Evolutionary conservation across 352 stramenopile genomes (phyloP), one percentile per base, ranked within the genome.

Genomic region (Phytophthora uliginosa): DNA sequence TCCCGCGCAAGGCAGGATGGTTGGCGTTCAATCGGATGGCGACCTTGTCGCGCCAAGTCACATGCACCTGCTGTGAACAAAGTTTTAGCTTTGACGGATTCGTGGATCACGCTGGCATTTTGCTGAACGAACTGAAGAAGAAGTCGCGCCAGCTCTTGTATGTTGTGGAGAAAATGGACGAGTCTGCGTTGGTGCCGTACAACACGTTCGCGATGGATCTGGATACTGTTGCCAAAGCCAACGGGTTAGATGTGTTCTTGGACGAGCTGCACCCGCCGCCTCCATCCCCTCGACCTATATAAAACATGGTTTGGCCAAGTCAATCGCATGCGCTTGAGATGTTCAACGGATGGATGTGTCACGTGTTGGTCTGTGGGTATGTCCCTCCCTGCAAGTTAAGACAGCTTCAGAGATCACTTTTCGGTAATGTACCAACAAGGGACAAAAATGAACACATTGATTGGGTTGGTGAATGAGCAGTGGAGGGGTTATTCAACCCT

Each of bases 1-100:
- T 78, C n/a, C 74, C 74, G 10, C 74, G 74, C 12, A 81, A 81
- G 65, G 24, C 55, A 24, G 74, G 74, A 4, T 81, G 74, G 74
- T 2, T 81, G 15, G 45, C 56, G 12, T 76, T 81, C 38, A 78
- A 42, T 54, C 61, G 56, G 7, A 52, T 17, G 17, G 38, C 51
- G 26, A 28, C 6, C 5, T 31, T 31, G 4, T 42, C 52, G 4
- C 65, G 53, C 4, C 18, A 58, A 7, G 56, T 76, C 28, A 58
- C 47, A n/a, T 81, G 74, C 20, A 28, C 54, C 2, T 81, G 74
- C 48, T 81, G 74, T 26, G 57, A 70, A 15, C 47, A 67, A 9
- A 38, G 18, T 3, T 73, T 73, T 24, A 31, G 2, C 1, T 71
- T 73, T 22, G 70, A 81, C 20, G 38, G 59, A 0, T 76, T 81